A percentile compares a stretch with the other conserved stretches of the same genome.
These are phyloP conservation scores for Calamus simplicifolius DNA, from an alignment of 176 grass and related monocot genomes.

Conservation along the genomic window DNA sequence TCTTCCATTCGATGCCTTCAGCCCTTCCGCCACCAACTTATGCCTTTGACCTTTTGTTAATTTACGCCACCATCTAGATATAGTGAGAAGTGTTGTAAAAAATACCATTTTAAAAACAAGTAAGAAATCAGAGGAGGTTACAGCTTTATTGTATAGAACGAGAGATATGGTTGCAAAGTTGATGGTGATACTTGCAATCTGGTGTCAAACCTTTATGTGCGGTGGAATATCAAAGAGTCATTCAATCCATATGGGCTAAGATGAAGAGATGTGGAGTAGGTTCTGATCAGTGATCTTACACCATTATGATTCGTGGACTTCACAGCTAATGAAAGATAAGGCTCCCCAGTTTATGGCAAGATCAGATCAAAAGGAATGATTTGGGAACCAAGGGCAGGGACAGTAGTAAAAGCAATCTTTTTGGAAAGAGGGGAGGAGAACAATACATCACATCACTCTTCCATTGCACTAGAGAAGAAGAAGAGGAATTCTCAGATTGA, in stretches of 20 bases:
- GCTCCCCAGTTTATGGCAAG: slow-evolving; percentile 49
- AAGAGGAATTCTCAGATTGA: slow-evolving; percentile 4
- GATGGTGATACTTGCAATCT: slow-evolving; percentile 58
- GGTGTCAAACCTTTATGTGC: slow-evolving; percentile 51
- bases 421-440: slow-evolving; percentile 32
- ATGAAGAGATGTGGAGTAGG: slow-evolving; percentile 62
- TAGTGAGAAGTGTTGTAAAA: too few relatives aligned
- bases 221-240: slow-evolving; percentile 44
- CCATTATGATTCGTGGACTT: slow-evolving; percentile 58
- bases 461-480: slow-evolving; percentile 3
- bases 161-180: slow-evolving; percentile 32
- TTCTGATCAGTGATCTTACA: slow-evolving; percentile 65
- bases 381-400: slow-evolving; percentile 53
- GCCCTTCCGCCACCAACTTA: too few relatives aligned
- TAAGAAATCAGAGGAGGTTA: slow-evolving; percentile 42
- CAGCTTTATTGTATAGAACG: slow-evolving; percentile 46
- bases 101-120: slow-evolving; percentile 19
- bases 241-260: slow-evolving; percentile 40
- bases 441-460: slow-evolving; percentile 15
- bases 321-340: slow-evolving; percentile 49
- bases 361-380: slow-evolving; percentile 66
- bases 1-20: too few relatives aligned
- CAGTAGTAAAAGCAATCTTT: slow-evolving; percentile 53
- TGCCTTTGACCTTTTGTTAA: too few relatives aligned
- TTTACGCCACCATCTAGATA: too few relatives aligned